A percentile compares a stretch with the other conserved stretches of the same genome.
These are phyloP conservation scores for Irpex sp. DNA, from an alignment of 1,284 basidiomycete genomes.

Conservation along the genomic window DNA sequence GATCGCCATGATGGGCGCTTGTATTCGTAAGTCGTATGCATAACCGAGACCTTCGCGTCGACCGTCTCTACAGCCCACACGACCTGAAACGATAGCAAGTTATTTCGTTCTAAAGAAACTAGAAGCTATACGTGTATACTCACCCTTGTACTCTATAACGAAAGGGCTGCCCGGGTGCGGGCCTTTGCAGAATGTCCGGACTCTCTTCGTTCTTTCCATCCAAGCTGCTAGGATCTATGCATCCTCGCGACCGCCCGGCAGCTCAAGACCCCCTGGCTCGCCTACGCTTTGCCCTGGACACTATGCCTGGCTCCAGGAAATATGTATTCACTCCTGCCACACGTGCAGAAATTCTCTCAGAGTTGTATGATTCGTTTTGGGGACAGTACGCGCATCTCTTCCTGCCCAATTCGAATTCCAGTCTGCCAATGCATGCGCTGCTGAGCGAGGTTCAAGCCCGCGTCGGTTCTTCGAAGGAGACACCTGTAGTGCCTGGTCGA, in stretches of 20 bases:
- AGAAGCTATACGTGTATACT: neutral
- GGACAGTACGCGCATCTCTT: slow-evolving; percentile 68
- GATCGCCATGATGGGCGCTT: neutral
- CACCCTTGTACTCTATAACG: neutral
- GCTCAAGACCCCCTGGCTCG: slow-evolving; percentile 60
- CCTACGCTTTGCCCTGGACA: slow-evolving; percentile 70
- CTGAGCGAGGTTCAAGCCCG: slow-evolving; percentile 66
- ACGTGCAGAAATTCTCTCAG: slow-evolving; percentile 72
- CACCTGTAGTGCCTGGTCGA: slow-evolving; percentile 57
- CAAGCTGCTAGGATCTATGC: slow-evolving; percentile 48
- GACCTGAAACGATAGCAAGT: neutral
- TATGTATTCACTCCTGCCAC: slow-evolving; percentile 70
- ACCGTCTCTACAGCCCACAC: neutral
- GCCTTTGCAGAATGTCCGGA: slow-evolving; percentile 34
- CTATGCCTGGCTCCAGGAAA: slow-evolving; percentile 73
- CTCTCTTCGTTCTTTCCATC: slow-evolving; percentile 46
- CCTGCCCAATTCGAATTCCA: slow-evolving; percentile 57
- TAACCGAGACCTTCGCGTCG: neutral
- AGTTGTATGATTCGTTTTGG: slow-evolving; percentile 79
- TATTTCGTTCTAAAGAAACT: neutral
- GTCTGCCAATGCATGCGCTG: slow-evolving; percentile 55
- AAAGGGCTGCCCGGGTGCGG: slow-evolving; percentile 3
- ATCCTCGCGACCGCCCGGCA: slow-evolving; percentile 41
- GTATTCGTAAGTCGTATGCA: neutral
- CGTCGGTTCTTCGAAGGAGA: slow-evolving; percentile 51